These are phyloP conservation scores for Blastocystis sp. DNA, from an alignment of 352 stramenopile species.

Conservation along the genomic window DNA sequence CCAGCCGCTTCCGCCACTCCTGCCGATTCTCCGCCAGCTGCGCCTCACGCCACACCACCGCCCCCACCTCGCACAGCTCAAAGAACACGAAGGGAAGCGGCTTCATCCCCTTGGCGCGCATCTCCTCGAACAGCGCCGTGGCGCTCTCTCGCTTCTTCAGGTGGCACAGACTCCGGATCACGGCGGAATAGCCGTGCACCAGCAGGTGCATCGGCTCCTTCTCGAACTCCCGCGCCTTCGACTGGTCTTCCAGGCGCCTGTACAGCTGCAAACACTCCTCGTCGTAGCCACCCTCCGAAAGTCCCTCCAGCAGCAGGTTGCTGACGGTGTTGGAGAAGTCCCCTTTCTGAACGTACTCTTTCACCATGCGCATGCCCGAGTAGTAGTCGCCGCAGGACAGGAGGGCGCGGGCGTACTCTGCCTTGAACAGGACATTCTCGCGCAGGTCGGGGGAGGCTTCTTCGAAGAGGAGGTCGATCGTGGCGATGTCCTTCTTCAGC, in stretches of 20 bases:
- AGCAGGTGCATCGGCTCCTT: constrained; percentile 14
- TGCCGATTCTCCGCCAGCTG: constrained; percentile 33
- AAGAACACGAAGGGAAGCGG: constrained; percentile 42
- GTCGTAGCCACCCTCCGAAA: constrained; percentile 47
- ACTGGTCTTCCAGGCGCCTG: neutral
- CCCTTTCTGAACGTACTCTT: constrained; percentile 10
- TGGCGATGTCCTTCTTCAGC: constrained; percentile 9
- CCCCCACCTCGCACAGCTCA: constrained; percentile 33
- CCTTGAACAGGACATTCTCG: constrained; percentile 4
- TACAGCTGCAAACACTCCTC: constrained; percentile 59
- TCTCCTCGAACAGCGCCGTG: neutral
- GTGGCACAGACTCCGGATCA: constrained; percentile 37
- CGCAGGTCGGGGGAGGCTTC: neutral
- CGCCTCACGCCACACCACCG: neutral
- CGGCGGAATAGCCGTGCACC: constrained; percentile 23
- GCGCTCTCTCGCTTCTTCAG: constrained; percentile 26
- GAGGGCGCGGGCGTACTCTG: constrained; percentile 47
- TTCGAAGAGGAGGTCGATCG: constrained; percentile 29
- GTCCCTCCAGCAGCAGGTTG: constrained; percentile 62
- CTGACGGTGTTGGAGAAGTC: constrained; percentile 10
- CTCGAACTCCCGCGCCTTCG: neutral
- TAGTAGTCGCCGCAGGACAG: constrained; percentile 39
- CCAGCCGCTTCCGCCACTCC: neutral
- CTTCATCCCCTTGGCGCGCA: neutral
- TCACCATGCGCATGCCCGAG: constrained; percentile 38